Evolutionary conservation across 345 rosid genomes (phyloP).

Genomic region (Reutealis trisperma): DNA sequence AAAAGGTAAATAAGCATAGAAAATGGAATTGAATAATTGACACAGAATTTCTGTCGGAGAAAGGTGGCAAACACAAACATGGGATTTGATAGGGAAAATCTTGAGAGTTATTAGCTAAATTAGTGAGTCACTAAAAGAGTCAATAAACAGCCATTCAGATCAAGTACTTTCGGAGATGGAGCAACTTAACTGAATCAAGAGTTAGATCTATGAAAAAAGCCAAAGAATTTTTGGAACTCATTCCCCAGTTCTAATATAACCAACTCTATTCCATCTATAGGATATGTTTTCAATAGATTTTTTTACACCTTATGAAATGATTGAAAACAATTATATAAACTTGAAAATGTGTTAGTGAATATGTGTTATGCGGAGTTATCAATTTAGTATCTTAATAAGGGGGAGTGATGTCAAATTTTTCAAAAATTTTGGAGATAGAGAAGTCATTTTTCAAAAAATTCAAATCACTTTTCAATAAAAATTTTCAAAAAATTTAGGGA

Average conservation of each 20-base stretch:
- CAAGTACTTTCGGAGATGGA: constrained; percentile 17
- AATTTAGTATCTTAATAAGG: no score
- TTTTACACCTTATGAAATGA: no score
- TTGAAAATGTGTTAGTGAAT: no score
- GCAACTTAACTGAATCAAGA: constrained; percentile 6
- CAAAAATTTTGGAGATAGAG: no score
- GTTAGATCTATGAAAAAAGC: constrained; percentile 9
- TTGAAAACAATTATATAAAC: no score
- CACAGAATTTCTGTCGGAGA: constrained; percentile 34
- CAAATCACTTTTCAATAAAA: no score
- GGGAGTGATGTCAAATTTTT: no score
- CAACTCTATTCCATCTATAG: constrained; percentile 7
- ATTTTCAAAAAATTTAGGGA: no score
- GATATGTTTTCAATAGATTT: no score
- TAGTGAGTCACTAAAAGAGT: constrained; percentile 22
- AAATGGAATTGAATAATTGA: not conserved
- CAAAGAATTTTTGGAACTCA: not conserved
- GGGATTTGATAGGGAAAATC: constrained; percentile 3
- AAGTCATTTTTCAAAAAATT: no score
- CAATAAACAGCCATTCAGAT: constrained; percentile 26
- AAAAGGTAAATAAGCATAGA: constrained; percentile 8
- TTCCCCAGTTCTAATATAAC: constrained; percentile 14
- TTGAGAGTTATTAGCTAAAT: constrained; percentile 8
- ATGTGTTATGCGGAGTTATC: no score
- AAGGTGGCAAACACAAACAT: constrained; percentile 21